A percentile compares a stretch with the other conserved stretches of the same genome.
Evolutionary conservation across 306 rosid genomes (phyloP).

Genomic region (Gillenia trifoliata): DNA sequence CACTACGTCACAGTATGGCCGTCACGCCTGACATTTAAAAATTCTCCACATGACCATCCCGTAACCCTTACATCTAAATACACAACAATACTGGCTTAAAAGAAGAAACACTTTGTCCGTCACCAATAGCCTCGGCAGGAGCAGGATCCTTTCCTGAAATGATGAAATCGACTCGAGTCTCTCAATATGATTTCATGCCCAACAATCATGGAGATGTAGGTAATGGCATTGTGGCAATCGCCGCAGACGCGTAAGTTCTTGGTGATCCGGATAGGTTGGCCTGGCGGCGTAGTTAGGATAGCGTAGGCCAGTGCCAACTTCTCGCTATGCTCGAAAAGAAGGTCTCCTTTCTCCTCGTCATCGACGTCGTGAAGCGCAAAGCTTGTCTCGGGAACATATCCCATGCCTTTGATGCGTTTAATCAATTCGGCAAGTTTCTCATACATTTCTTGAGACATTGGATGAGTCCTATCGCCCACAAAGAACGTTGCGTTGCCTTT

Average conservation of each 20-base stretch:
- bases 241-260: conserved; percentile 75
- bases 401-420: conserved; percentile 61
- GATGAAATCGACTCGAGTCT: conserved; percentile 90
- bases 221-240: conserved; percentile 74
- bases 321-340: conserved; percentile 80
- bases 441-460: conserved; percentile 52
- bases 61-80: too few species aligned
- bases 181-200: conserved; percentile 75
- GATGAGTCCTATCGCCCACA: conserved; percentile 74
- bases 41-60: too few species aligned
- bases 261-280: conserved; percentile 55
- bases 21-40: too few species aligned
- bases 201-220: conserved; percentile 66
- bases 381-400: conserved; percentile 73
- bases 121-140: conserved; percentile 83
- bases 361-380: conserved; percentile 89
- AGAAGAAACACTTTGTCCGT: conserved; percentile 2
- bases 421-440: conserved; percentile 50
- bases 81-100: too few species aligned
- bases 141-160: conserved; percentile 76
- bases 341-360: conserved; percentile 79
- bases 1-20: too few species aligned
- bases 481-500: conserved; percentile 57
- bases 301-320: conserved; percentile 91
- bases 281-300: conserved; percentile 46